A percentile compares a stretch with the other conserved stretches of the same genome.
These are phyloP conservation scores for Epicoccum nigrum DNA, from an alignment of 2,329 filamentous ascomycete species.

Conservation along the genomic window DNA sequence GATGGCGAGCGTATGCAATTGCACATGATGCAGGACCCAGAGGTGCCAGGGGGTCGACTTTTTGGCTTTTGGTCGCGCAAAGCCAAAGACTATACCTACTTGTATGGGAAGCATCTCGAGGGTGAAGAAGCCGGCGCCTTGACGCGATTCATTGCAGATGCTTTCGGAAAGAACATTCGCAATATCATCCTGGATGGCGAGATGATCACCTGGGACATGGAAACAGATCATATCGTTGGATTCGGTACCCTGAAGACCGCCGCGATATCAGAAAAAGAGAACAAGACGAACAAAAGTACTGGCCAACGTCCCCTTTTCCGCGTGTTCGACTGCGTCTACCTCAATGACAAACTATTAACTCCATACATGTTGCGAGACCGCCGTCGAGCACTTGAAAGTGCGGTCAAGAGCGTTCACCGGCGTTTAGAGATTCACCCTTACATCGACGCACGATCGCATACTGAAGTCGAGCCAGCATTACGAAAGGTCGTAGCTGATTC, in stretches of 20 bases:
- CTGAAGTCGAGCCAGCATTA: constrained; percentile 78
- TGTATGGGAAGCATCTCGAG: constrained; percentile 80
- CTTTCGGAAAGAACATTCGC: constrained; percentile 77
- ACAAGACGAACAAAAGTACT: constrained; percentile 62
- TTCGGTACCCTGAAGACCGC: constrained; percentile 96
- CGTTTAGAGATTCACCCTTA: constrained; percentile 84
- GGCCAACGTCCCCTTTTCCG: constrained; percentile 78
- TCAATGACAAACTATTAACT: constrained; percentile 82
- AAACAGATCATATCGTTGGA: constrained; percentile 79
- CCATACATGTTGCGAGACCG: constrained; percentile 84
- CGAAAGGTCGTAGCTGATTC: constrained; percentile 84
- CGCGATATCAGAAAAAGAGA: constrained; percentile 77
- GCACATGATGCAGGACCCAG: constrained; percentile 79
- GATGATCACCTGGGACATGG: constrained; percentile 98
- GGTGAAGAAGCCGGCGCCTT: constrained; percentile 74
- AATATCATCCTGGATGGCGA: constrained; percentile 95
- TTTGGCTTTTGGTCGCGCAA: constrained; percentile 96
- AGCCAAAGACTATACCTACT: constrained; percentile 93
- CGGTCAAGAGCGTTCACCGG: constrained; percentile 72
- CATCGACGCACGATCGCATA: constrained; percentile 67
- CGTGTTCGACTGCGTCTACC: constrained; percentile 88
- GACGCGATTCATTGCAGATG: constrained; percentile 77
- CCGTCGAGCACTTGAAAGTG: constrained; percentile 72
- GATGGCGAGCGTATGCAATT: constrained; percentile 98
- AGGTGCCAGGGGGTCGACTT: constrained; percentile 68